These are phyloP conservation scores for Globisporangium sylvaticum DNA, from an alignment of 352 stramenopile genomes.

Conservation along the genomic window DNA sequence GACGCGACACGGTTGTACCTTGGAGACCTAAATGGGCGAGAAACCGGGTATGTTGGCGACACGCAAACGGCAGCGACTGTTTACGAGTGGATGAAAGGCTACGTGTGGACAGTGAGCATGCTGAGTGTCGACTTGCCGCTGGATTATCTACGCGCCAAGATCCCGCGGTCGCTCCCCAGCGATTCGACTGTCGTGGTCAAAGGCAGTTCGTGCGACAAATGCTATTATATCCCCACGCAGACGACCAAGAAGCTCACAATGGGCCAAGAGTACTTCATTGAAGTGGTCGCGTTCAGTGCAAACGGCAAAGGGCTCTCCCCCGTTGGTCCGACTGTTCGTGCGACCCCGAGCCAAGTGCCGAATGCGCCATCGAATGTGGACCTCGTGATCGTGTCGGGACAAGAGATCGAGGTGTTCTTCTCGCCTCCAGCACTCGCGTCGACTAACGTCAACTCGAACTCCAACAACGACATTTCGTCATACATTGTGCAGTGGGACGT, in stretches of 20 bases:
- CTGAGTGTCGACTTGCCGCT: constrained; percentile 38
- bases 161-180: constrained; percentile 42
- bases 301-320: constrained; percentile 61
- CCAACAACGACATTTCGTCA: constrained; percentile 82
- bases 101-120: constrained; percentile 59
- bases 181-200: constrained; percentile 38
- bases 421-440: constrained; percentile 56
- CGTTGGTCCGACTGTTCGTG: constrained; percentile 23
- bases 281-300: constrained; percentile 70
- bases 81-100: constrained; percentile 73
- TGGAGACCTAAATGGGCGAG: constrained; percentile 51
- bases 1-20: constrained; percentile 44
- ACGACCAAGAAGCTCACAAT: constrained; percentile 53
- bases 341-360: constrained; percentile 82
- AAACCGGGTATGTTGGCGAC: constrained; percentile 46
- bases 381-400: constrained; percentile 82
- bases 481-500: constrained; percentile 91
- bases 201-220: constrained; percentile 50
- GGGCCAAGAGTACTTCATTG: constrained; percentile 74
- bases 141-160: constrained; percentile 46
- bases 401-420: constrained; percentile 89
- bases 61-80: constrained; percentile 38
- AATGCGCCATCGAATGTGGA: constrained; percentile 86
- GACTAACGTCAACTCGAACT: constrained; percentile 52
- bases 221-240: constrained; percentile 62